Evolutionary conservation across 75 land plant species (phyloP).

Genomic region (Picea sitchensis): DNA sequence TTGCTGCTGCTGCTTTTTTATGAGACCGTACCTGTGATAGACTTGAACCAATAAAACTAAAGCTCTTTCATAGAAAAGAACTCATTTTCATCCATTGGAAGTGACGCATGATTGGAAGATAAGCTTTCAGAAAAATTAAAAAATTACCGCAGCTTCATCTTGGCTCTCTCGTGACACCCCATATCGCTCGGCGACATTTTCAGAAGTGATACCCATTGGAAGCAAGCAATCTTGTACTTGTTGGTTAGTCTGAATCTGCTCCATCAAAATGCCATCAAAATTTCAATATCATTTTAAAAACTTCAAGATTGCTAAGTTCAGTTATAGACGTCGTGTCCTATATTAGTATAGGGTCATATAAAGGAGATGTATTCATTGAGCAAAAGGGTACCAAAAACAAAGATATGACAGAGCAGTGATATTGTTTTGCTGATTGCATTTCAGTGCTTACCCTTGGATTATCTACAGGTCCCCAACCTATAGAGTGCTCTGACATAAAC

Average conservation of each 20-base stretch:
- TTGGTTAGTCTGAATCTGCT: conserved; percentile 12
- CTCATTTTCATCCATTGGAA: neutral
- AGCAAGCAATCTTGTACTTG: conserved; percentile 19
- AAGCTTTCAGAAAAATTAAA: neutral
- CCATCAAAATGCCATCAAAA: neutral
- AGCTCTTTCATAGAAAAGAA: neutral
- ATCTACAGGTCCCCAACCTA: conserved; percentile 18
- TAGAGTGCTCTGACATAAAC: conserved; percentile 14
- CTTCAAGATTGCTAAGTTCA: neutral
- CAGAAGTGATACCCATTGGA: conserved; percentile 31
- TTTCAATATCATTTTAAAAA: neutral
- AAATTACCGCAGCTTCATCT: conserved; percentile 25
- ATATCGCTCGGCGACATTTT: conserved; percentile 28
- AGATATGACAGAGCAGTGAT: too few species aligned
- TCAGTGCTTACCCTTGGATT: conserved; percentile 23
- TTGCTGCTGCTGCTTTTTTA: conserved; percentile 21
- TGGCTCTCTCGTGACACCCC: conserved; percentile 17
- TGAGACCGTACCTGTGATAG: conserved; percentile 19
- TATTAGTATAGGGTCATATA: neutral
- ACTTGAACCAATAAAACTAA: neutral
- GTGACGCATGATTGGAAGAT: neutral
- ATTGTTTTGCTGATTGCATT: neutral
- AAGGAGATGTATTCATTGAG: neutral
- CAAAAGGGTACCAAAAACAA: neutral
- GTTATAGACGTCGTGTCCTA: neutral